phyloP scores from a whole-genome alignment of 1,284 basidiomycete genomes.

The Ustilago crameri region DNA sequence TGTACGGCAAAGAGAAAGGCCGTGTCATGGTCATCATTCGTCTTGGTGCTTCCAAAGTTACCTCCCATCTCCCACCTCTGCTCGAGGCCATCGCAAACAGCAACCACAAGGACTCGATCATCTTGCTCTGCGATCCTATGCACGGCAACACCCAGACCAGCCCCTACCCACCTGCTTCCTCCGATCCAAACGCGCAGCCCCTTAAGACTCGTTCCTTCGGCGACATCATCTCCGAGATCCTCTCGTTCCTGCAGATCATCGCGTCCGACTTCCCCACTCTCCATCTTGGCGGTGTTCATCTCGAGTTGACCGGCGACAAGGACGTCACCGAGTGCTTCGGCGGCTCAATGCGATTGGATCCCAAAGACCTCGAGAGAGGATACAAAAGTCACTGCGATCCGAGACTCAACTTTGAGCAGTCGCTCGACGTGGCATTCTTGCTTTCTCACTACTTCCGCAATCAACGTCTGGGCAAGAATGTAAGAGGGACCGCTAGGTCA shows the following conservation, averaged over 20 bases:
- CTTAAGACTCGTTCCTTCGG: conserved; percentile 82
- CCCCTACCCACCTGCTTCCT: conserved; percentile 50
- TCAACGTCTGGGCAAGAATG: conserved; percentile 46
- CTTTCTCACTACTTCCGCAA: conserved; percentile 60
- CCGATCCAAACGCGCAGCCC: conserved; percentile 50
- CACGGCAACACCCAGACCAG: conserved; percentile 77
- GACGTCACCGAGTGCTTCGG: conserved; percentile 79
- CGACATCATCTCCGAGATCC: conserved; percentile 89
- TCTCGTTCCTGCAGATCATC: conserved; percentile 79
- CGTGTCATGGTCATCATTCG: conserved; percentile 90
- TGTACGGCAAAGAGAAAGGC: conserved; percentile 75
- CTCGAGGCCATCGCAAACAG: conserved; percentile 85
- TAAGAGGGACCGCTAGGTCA: conserved; percentile 8
- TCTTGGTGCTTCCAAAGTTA: conserved; percentile 83
- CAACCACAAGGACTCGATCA: conserved; percentile 78
- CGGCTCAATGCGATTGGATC: conserved; percentile 73
- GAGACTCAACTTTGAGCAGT: conserved; percentile 73
- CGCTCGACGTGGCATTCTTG: conserved; percentile 68
- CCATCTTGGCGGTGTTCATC: conserved; percentile 89
- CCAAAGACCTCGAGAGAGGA: conserved; percentile 72
- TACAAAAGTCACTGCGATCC: conserved; percentile 69
- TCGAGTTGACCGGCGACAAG: conserved; percentile 95
- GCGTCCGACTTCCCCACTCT: conserved; percentile 70
- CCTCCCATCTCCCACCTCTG: conserved; percentile 79
- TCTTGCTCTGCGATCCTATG: conserved; percentile 98